phyloP scores from a whole-genome alignment of 1,284 basidiomycete genomes.

The Apiotrichum laibachii region DNA sequence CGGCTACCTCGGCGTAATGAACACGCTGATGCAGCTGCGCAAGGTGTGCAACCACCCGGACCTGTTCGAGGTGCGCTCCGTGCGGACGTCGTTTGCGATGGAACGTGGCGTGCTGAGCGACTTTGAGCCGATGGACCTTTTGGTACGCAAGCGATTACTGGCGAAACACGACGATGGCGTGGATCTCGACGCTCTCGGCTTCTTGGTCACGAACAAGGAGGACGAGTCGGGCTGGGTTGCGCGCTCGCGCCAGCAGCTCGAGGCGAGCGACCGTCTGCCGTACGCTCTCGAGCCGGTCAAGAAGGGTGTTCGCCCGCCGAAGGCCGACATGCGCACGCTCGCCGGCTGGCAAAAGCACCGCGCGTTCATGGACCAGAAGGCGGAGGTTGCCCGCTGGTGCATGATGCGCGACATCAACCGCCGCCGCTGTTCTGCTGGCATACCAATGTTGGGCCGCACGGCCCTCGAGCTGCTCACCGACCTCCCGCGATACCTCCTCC shows the following conservation, averaged over 20 bases:
- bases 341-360: slow-evolving; percentile 66
- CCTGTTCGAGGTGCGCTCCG: slow-evolving; percentile 90
- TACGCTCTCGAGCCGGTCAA: slow-evolving; percentile 57
- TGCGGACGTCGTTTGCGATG: slow-evolving; percentile 90
- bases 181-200: slow-evolving; percentile 65
- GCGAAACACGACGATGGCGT: slow-evolving; percentile 53
- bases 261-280: slow-evolving; percentile 68
- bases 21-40: slow-evolving; percentile 93
- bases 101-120: slow-evolving; percentile 72
- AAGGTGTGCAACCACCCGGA: slow-evolving; percentile 97
- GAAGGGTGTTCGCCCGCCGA: slow-evolving; percentile 58
- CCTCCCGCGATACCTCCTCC: slow-evolving; percentile 58
- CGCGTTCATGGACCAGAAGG: slow-evolving; percentile 59
- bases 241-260: slow-evolving; percentile 60
- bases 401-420: slow-evolving; percentile 73
- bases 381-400: slow-evolving; percentile 62
- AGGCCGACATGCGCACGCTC: slow-evolving; percentile 67
- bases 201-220: slow-evolving; percentile 61
- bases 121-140: slow-evolving; percentile 83
- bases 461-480: slow-evolving; percentile 56
- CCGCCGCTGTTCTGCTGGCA: slow-evolving; percentile 61
- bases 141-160: slow-evolving; percentile 71
- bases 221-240: slow-evolving; percentile 56
- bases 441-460: slow-evolving; percentile 67
- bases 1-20: slow-evolving; percentile 77